These are phyloP conservation scores for Miscanthus lutarioriparius DNA, from an alignment of 176 grass and related monocot genomes.

Conservation along the genomic window DNA sequence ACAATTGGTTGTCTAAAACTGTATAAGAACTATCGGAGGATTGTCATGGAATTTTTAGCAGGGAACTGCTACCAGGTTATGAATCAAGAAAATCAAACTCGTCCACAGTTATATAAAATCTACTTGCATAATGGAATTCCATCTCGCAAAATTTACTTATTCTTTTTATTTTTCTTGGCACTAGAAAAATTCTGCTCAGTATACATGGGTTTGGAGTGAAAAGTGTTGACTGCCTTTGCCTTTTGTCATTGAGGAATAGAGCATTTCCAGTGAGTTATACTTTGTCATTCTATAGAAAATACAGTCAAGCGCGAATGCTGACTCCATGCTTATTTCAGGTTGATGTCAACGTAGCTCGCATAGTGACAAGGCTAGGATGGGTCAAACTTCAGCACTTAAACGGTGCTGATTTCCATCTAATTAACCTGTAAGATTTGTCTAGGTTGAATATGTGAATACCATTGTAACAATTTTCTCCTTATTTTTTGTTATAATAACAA, in stretches of 20 bases:
- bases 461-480: not conserved
- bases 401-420: slow-evolving; percentile 41
- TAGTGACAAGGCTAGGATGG: slow-evolving; percentile 62
- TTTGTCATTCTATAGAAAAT: not conserved
- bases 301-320: not conserved
- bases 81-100: slow-evolving; percentile 24
- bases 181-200: slow-evolving; percentile 51
- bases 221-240: slow-evolving; percentile 58
- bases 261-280: slow-evolving; percentile 53
- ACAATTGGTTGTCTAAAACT: slow-evolving; percentile 13
- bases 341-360: slow-evolving; percentile 57
- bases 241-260: slow-evolving; percentile 54
- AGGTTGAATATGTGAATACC: slow-evolving; percentile 27
- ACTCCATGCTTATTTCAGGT: slow-evolving; percentile 43
- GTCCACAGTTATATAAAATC: not conserved
- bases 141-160: slow-evolving; percentile 19
- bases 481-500: not conserved
- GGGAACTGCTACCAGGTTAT: slow-evolving; percentile 17
- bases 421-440: slow-evolving; percentile 47
- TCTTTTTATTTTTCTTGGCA: slow-evolving; percentile 22
- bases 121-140: slow-evolving; percentile 26
- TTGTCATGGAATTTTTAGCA: not conserved
- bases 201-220: slow-evolving; percentile 51
- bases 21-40: too few relatives aligned
- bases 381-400: slow-evolving; percentile 49